Base-by-base conservation (phyloP, 2,329 filamentous ascomycete genomes). In the Pseudogymnoascus sp. region DNA sequence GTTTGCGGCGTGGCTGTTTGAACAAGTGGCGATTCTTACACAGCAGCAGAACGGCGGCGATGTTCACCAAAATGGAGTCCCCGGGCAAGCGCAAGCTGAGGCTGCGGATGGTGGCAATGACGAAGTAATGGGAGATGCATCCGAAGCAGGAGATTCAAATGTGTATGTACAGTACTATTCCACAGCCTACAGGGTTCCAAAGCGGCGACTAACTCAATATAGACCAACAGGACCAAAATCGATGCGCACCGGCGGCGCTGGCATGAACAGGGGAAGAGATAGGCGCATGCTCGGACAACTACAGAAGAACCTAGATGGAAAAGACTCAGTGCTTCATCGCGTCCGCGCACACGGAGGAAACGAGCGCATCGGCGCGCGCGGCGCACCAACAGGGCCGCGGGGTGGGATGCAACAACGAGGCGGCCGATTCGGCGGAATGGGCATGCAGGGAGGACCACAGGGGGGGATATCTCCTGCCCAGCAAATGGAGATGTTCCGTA, bases 161-260 rank as follows among this genome's bases (percentile, higher is more conserved):
- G 82, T 73, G 83, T 88, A 83, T 69, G 85, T 79, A 50, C 41
- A 47, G 11, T 20, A 25, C 41, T 25, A 22, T 28, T n/a, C 20
- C 12, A 2, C 4, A 43, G 5, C 5, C 18, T 43, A 22, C 15
- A 4, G 3, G 15, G 3, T 25, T 25, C 11, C 14, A 60, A 50
- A 65, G 50, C 38, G 22, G n/a, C 62, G 66, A 71, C 78, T 82
- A 74, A 83, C 76, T 62, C 39, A 41, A 33, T 30, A 62, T 69
- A 97, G 93, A 70, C 94, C 94, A 8, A 97, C 91, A 59, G 94
- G 93, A 61, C 94, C 94, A 15, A 94, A 92, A 73, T 91, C 92
- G 35, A 96, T 97, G 91, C 89, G 94, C 70, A 90, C 88, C 72
- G 84, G 84, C 59, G 71, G 72, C 60, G 75, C 71, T 60, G 75